Conservation (phyloP, 169 alveolate genomes). For the Eimeria necatrix region DNA sequence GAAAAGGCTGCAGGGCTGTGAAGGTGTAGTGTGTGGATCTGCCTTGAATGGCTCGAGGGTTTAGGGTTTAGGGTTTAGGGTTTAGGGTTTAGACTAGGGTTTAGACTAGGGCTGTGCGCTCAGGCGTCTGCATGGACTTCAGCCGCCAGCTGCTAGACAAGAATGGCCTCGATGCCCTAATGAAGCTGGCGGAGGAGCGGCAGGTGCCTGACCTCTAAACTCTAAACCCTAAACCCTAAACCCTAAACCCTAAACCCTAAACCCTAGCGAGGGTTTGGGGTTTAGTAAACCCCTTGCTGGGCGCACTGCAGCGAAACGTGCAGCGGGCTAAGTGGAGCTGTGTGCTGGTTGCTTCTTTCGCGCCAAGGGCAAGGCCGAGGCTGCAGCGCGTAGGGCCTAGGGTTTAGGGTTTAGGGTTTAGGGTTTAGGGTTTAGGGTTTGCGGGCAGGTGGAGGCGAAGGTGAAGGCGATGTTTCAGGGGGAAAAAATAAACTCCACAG, state of each 20-base stretch:
- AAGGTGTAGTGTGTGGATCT: too few relatives aligned
- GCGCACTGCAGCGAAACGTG: too few relatives aligned
- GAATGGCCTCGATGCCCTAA: conserved; percentile 46
- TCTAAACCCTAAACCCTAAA: conserved; percentile 5
- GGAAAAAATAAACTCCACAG: conserved; percentile 96
- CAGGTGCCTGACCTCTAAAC: conserved; percentile 24
- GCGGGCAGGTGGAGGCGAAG: conserved; percentile 61
- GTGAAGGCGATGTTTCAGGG: conserved; percentile 87
- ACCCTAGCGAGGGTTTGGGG: not conserved
- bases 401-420: conserved; percentile 13
- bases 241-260: conserved; percentile 32
- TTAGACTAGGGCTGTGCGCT: conserved; percentile 50
- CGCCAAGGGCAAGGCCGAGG: not conserved
- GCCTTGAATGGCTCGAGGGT: not conserved
- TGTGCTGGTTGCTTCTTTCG: not conserved
- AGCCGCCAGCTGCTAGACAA: conserved; percentile 81
- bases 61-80: not conserved
- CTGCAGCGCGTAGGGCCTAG: not conserved
- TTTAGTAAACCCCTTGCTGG: not conserved
- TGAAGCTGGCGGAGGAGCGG: conserved; percentile 71
- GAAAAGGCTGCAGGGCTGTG: too few relatives aligned
- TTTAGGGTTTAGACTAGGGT: conserved; percentile 42
- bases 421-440: conserved; percentile 29
- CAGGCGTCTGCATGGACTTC: conserved; percentile 84
- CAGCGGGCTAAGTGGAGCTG: not conserved